A percentile compares a stretch with the other conserved stretches of the same genome.
Conservation (phyloP, 1,284 basidiomycete species). For the Fomitopsis betulina region DNA sequence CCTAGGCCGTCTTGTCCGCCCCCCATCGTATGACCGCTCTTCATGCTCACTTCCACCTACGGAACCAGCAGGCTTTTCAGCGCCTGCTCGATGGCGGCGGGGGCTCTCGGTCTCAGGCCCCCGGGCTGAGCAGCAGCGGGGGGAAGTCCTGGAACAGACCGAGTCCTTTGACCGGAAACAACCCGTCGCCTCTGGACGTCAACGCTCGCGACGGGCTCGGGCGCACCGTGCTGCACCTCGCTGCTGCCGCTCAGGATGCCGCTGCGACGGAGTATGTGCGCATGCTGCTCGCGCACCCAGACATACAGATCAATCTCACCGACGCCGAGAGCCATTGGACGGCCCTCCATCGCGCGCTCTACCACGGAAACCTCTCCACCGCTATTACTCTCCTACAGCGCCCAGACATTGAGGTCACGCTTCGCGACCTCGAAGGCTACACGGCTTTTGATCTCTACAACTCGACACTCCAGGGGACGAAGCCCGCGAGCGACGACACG, state of each 20-base stretch:
- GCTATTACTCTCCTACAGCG: constrained; percentile 76
- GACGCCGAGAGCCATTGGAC: constrained; percentile 92
- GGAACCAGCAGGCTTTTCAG: constrained; percentile 80
- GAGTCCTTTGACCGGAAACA: constrained; percentile 37
- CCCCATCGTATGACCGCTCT: constrained; percentile 61
- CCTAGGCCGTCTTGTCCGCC: constrained; percentile 19
- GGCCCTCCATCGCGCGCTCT: constrained; percentile 87
- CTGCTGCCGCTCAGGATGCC: constrained; percentile 55
- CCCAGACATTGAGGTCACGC: constrained; percentile 65
- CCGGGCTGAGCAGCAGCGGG: constrained; percentile 41
- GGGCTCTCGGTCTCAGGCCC: constrained; percentile 30
- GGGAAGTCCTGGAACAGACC: constrained; percentile 65
- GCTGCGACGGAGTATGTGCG: constrained; percentile 77
- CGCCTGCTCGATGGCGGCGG: constrained; percentile 60
- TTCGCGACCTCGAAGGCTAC: constrained; percentile 90
- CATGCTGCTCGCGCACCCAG: constrained; percentile 75
- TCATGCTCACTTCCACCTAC: constrained; percentile 76
- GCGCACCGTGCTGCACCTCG: constrained; percentile 83
- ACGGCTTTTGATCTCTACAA: constrained; percentile 95
- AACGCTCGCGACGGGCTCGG: constrained; percentile 74
- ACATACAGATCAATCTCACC: constrained; percentile 76
- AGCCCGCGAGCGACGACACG: constrained; percentile 43
- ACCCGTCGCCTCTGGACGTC: constrained; percentile 45
- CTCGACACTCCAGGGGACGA: constrained; percentile 74
- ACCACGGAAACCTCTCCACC: constrained; percentile 78